phyloP scores from a whole-genome alignment of 2,329 filamentous ascomycete genomes.

The Trichoderma atroviride region DNA sequence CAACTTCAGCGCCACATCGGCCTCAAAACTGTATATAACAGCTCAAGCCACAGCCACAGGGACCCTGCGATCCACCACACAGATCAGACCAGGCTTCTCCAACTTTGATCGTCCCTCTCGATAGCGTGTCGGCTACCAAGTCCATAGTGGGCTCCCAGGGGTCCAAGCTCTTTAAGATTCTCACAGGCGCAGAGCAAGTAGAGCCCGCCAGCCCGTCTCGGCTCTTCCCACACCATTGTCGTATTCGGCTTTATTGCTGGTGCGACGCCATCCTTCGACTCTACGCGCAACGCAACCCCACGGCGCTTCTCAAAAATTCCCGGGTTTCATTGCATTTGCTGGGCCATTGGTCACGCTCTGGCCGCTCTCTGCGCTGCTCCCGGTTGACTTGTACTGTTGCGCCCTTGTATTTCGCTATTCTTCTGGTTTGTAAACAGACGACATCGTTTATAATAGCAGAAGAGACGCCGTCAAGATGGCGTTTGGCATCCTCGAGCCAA shows the following conservation, averaged over 20 bases:
- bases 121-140: background rate
- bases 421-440: background rate
- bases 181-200: background rate
- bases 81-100: background rate
- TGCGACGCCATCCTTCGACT: background rate
- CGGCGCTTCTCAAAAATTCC: background rate
- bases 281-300: background rate
- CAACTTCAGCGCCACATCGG: background rate
- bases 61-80: no score
- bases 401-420: background rate
- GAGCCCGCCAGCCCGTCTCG: background rate
- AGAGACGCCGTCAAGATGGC: constrained; percentile 37
- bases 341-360: background rate
- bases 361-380: background rate
- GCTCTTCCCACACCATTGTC: background rate
- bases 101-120: background rate
- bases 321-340: background rate
- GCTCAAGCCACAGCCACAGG: background rate
- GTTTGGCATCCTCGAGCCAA: constrained; percentile 73
- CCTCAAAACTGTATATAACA: background rate
- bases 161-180: background rate
- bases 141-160: background rate
- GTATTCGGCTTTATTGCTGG: constrained; percentile 7
- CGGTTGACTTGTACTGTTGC: background rate
- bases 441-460: background rate